These are phyloP conservation scores for Akanthomyces uredinophilus DNA, from an alignment of 2,329 filamentous ascomycete species.

Conservation along the genomic window DNA sequence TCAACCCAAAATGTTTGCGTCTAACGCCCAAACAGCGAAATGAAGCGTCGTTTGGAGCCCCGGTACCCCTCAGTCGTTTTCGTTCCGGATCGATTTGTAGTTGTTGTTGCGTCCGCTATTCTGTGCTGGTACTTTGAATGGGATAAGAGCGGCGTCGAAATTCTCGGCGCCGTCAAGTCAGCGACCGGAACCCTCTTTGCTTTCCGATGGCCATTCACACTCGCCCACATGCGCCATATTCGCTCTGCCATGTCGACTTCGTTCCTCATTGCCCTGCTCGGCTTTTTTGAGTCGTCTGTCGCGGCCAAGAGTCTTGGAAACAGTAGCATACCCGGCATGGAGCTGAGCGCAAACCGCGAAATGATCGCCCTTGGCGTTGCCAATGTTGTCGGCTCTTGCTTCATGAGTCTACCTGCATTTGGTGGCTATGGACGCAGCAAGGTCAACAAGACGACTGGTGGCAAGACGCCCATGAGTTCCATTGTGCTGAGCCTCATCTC, in stretches of 20 bases:
- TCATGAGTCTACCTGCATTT: conserved; percentile 89
- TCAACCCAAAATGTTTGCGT: neutral
- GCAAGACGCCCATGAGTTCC: conserved; percentile 88
- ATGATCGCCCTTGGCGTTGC: conserved; percentile 86
- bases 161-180: conserved; percentile 77
- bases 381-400: conserved; percentile 86
- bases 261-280: conserved; percentile 87
- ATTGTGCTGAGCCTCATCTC: conserved; percentile 81
- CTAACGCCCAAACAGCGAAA: conserved; percentile 47
- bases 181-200: conserved; percentile 66
- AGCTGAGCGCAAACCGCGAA: conserved; percentile 85
- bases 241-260: conserved; percentile 83
- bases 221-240: conserved; percentile 72
- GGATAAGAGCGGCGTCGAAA: conserved; percentile 72
- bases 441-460: conserved; percentile 87
- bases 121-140: conserved; percentile 73
- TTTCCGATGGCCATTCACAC: conserved; percentile 81
- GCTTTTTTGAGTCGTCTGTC: conserved; percentile 98
- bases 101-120: conserved; percentile 80
- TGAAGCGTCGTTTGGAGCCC: conserved; percentile 77
- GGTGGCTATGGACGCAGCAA: conserved; percentile 95
- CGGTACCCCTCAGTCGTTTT: conserved; percentile 78
- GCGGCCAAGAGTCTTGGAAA: conserved; percentile 81
- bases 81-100: conserved; percentile 83
- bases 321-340: conserved; percentile 70